These are phyloP conservation scores for Lactarius deliciosus DNA, from an alignment of 768 basidiomycete species.

Conservation along the genomic window DNA sequence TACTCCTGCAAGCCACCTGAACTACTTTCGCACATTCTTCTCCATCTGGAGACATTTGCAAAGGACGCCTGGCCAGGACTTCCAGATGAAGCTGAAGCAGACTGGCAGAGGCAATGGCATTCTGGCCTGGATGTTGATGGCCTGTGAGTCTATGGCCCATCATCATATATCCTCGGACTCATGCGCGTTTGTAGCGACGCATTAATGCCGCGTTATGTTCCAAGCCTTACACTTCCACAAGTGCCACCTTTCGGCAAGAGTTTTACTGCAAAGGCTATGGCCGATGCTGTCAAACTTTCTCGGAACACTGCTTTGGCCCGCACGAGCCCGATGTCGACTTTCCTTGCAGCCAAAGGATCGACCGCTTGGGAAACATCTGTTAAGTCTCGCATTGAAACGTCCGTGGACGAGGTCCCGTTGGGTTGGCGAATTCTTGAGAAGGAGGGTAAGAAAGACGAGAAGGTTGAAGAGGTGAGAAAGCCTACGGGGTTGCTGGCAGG, in stretches of 20 bases:
- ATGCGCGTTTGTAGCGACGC: slow-evolving; percentile 38
- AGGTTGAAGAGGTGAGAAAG: slow-evolving; percentile 46
- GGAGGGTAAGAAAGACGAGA: slow-evolving; percentile 42
- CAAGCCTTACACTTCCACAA: slow-evolving; percentile 51
- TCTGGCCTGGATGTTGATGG: slow-evolving; percentile 52
- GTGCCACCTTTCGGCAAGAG: slow-evolving; percentile 53
- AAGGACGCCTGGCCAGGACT: slow-evolving; percentile 52
- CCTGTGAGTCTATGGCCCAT: slow-evolving; percentile 48
- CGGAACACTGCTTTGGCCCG: slow-evolving; percentile 54
- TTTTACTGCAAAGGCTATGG: slow-evolving; percentile 55
- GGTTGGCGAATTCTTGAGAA: slow-evolving; percentile 75
- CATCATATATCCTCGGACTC: slow-evolving; percentile 12
- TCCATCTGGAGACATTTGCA: slow-evolving; percentile 52
- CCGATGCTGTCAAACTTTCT: slow-evolving; percentile 62
- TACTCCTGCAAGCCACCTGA: slow-evolving; percentile 57
- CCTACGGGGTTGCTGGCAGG: slow-evolving; percentile 59
- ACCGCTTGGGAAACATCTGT: slow-evolving; percentile 73
- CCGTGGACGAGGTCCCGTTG: slow-evolving; percentile 59
- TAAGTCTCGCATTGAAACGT: slow-evolving; percentile 49
- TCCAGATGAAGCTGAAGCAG: slow-evolving; percentile 29
- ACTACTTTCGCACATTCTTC: slow-evolving; percentile 55
- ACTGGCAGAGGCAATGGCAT: slow-evolving; percentile 39
- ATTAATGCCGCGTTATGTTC: slow-evolving; percentile 46
- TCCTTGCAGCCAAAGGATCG: slow-evolving; percentile 68
- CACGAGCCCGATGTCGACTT: slow-evolving; percentile 66